A percentile compares a stretch with the other conserved stretches of the same genome.
Evolutionary conservation across 202 grass and related monocot genomes (phyloP).

Genomic region (Schoenoplectus tabernaemontani): DNA sequence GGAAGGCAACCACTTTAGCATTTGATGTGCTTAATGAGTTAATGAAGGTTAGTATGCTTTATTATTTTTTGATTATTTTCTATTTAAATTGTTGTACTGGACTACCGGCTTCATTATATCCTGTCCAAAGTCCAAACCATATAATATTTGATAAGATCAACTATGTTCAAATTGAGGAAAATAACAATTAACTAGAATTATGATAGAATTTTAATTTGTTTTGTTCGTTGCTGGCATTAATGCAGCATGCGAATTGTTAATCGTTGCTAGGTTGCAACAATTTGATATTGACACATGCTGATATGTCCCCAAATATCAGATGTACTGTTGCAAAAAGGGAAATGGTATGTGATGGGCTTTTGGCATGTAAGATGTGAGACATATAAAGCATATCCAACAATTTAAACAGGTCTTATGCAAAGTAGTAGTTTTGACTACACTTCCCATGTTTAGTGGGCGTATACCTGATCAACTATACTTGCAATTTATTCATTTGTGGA

Average conservation of each 20-base stretch:
- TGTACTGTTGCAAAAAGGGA: background rate
- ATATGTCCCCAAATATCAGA: too few species aligned
- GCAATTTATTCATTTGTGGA: background rate
- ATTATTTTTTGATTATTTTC: background rate
- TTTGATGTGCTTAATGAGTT: constrained; percentile 64
- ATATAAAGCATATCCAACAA: background rate
- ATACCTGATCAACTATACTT: background rate
- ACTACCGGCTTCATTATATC: background rate
- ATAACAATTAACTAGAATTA: constrained; percentile 2
- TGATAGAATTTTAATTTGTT: background rate
- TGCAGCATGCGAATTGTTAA: background rate
- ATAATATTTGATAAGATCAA: background rate
- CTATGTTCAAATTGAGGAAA: background rate
- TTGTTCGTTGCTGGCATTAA: background rate
- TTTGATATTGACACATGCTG: too few species aligned
- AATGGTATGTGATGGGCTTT: background rate
- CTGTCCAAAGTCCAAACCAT: background rate
- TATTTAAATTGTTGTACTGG: background rate
- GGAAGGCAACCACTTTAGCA: constrained; percentile 69
- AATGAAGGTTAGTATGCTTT: constrained; percentile 33
- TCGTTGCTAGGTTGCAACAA: background rate
- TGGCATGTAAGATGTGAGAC: background rate
- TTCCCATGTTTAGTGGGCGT: background rate
- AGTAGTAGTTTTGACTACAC: background rate
- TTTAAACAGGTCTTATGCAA: background rate